Conservation (phyloP, 78 protist genomes). For the Chrysochromulina parva region DNA sequence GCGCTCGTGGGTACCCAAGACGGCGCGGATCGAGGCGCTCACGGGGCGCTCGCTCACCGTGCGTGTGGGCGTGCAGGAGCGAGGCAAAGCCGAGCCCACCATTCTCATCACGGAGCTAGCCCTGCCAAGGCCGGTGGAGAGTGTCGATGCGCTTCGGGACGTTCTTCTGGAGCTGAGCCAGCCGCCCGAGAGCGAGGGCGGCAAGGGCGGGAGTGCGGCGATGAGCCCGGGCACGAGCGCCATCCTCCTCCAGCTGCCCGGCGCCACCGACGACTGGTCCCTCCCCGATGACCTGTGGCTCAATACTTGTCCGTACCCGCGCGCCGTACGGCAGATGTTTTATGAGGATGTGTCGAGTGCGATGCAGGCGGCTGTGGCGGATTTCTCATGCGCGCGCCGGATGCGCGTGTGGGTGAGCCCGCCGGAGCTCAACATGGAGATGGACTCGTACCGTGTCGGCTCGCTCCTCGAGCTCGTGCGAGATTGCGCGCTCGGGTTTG, state of each 20-base stretch:
- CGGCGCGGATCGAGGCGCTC: neutral
- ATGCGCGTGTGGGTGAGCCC: neutral
- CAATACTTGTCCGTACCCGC: neutral
- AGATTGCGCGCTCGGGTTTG: neutral
- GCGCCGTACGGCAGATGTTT: neutral
- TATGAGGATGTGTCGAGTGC: neutral
- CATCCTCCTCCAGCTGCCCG: neutral
- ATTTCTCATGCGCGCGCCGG: neutral
- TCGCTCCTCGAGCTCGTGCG: conserved; percentile 41
- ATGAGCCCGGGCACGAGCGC: neutral
- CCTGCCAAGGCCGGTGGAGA: no score
- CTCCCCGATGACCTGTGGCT: conserved; percentile 5
- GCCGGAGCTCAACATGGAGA: conserved; percentile 39
- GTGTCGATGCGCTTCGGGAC: no score
- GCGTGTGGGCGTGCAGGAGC: no score
- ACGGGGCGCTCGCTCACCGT: no score
- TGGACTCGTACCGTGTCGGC: conserved; percentile 39
- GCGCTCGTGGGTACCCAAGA: neutral
- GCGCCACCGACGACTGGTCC: neutral
- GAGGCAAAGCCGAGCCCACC: no score
- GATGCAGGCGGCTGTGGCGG: neutral
- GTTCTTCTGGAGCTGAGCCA: no score
- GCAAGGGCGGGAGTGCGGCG: no score
- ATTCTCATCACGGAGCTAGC: no score
- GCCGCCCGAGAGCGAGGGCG: no score